phyloP scores from a whole-genome alignment of 2,329 filamentous ascomycete genomes.

The Aspergillus luchuensis region DNA sequence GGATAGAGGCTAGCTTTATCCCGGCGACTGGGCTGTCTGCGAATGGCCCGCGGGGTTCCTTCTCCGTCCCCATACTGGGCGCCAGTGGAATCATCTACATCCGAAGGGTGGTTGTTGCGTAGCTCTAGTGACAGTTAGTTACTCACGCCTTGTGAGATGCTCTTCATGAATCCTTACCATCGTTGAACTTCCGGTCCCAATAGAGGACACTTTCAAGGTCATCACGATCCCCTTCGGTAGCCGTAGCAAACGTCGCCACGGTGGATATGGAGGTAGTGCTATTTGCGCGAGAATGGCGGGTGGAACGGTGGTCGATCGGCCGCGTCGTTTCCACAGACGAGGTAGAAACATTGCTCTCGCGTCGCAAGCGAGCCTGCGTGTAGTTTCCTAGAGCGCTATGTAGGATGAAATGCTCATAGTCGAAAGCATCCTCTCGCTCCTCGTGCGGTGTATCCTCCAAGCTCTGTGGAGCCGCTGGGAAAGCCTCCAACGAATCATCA shows the following conservation, averaged over 20 bases:
- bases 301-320: slow-evolving; percentile 25
- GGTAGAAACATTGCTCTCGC: slow-evolving; percentile 42
- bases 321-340: slow-evolving; percentile 56
- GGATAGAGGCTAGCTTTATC: background rate
- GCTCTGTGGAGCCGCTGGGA: slow-evolving; percentile 37
- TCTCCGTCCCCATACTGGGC: slow-evolving; percentile 20
- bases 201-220: slow-evolving; percentile 44
- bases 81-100: slow-evolving; percentile 15
- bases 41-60: slow-evolving; percentile 29
- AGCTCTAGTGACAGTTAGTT: slow-evolving; percentile 24
- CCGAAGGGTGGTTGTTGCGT: slow-evolving; percentile 25
- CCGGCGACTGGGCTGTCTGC: slow-evolving; percentile 14
- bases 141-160: background rate
- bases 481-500: slow-evolving; percentile 38
- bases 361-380: slow-evolving; percentile 34
- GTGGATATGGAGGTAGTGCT: slow-evolving; percentile 65
- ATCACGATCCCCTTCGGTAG: slow-evolving; percentile 55
- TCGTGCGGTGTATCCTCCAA: slow-evolving; percentile 75
- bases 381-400: slow-evolving; percentile 82
- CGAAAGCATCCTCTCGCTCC: slow-evolving; percentile 91
- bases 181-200: slow-evolving; percentile 42
- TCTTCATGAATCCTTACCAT: slow-evolving; percentile 26
- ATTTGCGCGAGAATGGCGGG: slow-evolving; percentile 51
- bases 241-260: slow-evolving; percentile 64
- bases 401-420: slow-evolving; percentile 94